Evolutionary conservation across 1,284 basidiomycete species (phyloP), one percentile per base, ranked within the genome.

Genomic region (Tilletia caries): DNA sequence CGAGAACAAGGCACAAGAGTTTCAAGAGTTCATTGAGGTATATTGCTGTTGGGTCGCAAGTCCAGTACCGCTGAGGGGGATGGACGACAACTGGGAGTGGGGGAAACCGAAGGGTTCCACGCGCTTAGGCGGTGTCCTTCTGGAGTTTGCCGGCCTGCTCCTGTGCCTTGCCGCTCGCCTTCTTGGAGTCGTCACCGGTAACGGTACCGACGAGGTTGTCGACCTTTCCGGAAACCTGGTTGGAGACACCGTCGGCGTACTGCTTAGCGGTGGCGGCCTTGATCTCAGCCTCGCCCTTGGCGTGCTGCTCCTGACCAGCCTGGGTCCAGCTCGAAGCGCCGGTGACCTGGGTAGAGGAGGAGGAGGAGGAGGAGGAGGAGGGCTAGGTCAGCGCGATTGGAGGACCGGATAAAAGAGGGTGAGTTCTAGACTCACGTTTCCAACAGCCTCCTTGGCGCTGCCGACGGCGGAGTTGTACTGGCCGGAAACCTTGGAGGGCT

Each of bases 221-320:
- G 54, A 74, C 34, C 76, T 79, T 77, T 67, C 78, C 78, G n/a
- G 71, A 72, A 33, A 79, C 72, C 73, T 76, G 76, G 73, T 79
- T 75, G 65, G 71, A 72, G 68, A 73, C 66, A 41, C 78, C 78
- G 73, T 79, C 78, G 64, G 76, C 75, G 73, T 79, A 78, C 29
- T 67, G 73, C 74, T 79, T 75, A 65, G 77, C 72, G 68, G 76
- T 64, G 52, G 77, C 77, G 52, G 77, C 76, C 74, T 77, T 79
- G 68, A 70, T 67, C 73, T 79, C 77, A 34, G 68, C 52, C 70
- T 77, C 77, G 54, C 77, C 77, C 74, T 77, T 62, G 64, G 77
- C 76, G 71, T 77, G 77, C 69, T 73, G 70, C 76, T 79, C 71
- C 75, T 78, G 77, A 58, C 78, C 78, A 68, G 71, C 64, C 50